Base-by-base conservation (phyloP, 2,329 filamentous ascomycete species). In the Fusarium euwallaceae region DNA sequence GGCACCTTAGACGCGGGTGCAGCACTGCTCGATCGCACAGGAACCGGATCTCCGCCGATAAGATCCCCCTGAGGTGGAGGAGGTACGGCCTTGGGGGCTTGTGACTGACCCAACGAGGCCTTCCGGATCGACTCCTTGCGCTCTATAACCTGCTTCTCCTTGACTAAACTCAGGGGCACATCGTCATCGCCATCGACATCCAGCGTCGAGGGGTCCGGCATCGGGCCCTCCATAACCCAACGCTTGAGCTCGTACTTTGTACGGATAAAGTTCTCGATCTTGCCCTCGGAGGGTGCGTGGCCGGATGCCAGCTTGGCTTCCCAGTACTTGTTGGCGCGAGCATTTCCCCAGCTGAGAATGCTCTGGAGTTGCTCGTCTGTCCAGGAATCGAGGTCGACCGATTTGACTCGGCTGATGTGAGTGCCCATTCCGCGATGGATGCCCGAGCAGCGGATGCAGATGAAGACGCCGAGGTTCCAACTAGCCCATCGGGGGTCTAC, bases 241-340 rank as follows among this genome's bases (percentile, higher is more conserved):
- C 97, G 90, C 90, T 98, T 98, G 64, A 97, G 93, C 83, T 99
- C 97, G 84, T 99, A 99, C 85, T 99, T 99, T 66, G 97, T 99
- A 76, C 97, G 92, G 79, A 99, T 98, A 81, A 99, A 99, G 87
- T 98, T 99, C 89, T 99, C 97, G 78, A 99, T 98, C 89, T 99
- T 99, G 76, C 94, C 90, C 86, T 99, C 97, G 24, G 96, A 98
- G 1, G 97, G 97, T 56, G 96, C 91, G 84, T 99, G 97, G 69
- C 95, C 95, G 16, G 93, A 86, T 3, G 96, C 95, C 80, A 99
- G 86, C 86, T 98, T 99, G 72, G 94, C 91, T 85, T 99, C 97
- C 96, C 96, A 99, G 83, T 98, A 98, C 88, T 97, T 98, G 87
- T 99, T 99, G 66, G 97, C 97, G 83, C 95, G 92, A 66, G 93